These are phyloP conservation scores for Talaromyces nanjingensis DNA, from an alignment of 495 filamentous ascomycete genomes.

Conservation along the genomic window DNA sequence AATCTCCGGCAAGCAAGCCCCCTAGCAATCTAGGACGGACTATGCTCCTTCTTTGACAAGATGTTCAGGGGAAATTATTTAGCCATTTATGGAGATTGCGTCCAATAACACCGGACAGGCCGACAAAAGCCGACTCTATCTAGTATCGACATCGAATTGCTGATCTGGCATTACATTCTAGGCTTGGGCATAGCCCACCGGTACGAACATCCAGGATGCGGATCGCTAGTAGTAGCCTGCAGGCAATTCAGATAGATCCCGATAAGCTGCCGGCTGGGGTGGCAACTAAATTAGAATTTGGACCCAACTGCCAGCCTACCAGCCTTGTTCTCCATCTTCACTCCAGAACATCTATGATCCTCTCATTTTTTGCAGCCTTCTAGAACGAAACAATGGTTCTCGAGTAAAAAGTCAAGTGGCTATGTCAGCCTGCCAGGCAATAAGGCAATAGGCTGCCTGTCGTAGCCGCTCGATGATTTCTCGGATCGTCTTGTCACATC, in stretches of 20 bases:
- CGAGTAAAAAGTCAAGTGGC: background rate
- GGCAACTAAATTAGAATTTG: slow-evolving; percentile 4
- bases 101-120: background rate
- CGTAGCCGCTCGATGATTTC: background rate
- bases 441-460: background rate
- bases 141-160: background rate
- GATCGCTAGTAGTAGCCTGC: background rate
- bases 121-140: background rate
- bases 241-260: slow-evolving; percentile 1
- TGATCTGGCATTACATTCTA: background rate
- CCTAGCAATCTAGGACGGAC: background rate
- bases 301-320: background rate
- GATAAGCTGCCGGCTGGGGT: slow-evolving; percentile 1
- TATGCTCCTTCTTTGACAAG: background rate
- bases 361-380: background rate
- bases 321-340: background rate
- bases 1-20: background rate
- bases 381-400: background rate
- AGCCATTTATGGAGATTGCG: background rate
- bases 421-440: background rate
- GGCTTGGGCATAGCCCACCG: background rate
- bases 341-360: background rate
- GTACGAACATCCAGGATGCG: background rate
- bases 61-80: background rate
- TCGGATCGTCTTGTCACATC: slow-evolving; percentile 9